These are phyloP conservation scores for Paracoccidioides brasiliensis DNA, from an alignment of 2,329 filamentous ascomycete genomes.

Conservation along the genomic window DNA sequence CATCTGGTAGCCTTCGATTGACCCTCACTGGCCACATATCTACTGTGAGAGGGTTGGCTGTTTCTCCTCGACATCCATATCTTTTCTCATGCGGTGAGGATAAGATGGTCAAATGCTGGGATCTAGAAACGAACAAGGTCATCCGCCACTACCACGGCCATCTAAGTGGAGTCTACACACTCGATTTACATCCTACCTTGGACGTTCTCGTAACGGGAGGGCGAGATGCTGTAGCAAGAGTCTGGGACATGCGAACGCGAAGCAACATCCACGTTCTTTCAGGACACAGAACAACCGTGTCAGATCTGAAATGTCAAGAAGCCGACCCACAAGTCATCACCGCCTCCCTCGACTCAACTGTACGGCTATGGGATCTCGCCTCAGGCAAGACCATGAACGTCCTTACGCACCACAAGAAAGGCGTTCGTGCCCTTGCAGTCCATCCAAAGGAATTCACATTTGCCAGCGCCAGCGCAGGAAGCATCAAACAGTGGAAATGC, in stretches of 20 bases:
- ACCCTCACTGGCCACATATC: constrained; percentile 92
- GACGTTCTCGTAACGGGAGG: constrained; percentile 93
- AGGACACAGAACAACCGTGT: constrained; percentile 82
- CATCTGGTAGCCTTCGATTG: constrained; percentile 67
- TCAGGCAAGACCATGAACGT: constrained; percentile 94
- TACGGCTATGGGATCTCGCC: constrained; percentile 87
- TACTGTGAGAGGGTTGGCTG: constrained; percentile 79
- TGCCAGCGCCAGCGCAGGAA: constrained; percentile 76
- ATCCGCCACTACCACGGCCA: constrained; percentile 97
- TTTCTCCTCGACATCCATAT: constrained; percentile 88
- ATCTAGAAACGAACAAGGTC: constrained; percentile 98
- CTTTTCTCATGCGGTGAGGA: constrained; percentile 96
- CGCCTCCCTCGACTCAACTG: constrained; percentile 80
- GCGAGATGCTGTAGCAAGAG: constrained; percentile 81
- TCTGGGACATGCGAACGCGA: constrained; percentile 97
- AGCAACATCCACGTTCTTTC: constrained; percentile 89
- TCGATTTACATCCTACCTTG: constrained; percentile 84
- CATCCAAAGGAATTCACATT: constrained; percentile 96
- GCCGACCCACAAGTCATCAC: constrained; percentile 93
- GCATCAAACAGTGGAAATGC: constrained; percentile 99
- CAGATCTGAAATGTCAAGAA: constrained; percentile 84
- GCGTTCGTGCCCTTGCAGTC: constrained; percentile 67
- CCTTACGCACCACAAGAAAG: constrained; percentile 96
- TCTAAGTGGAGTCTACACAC: constrained; percentile 85
- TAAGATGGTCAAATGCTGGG: constrained; percentile 99